phyloP scores from a whole-genome alignment of 2,329 filamentous ascomycete genomes.

The Ophiostoma fasciatum region DNA sequence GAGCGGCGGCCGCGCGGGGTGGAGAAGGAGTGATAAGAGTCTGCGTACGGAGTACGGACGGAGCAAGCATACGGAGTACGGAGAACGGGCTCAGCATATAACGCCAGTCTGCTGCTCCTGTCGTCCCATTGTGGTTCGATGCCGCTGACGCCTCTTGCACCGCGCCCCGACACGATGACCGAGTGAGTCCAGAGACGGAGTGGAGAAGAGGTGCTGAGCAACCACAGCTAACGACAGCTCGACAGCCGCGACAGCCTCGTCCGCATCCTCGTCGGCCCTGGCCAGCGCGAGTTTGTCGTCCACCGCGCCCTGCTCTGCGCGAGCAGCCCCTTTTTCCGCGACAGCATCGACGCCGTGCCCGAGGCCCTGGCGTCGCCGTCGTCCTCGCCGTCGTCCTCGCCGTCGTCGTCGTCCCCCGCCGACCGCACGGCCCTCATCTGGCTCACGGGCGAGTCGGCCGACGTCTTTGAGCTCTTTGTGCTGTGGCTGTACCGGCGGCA shows the following conservation, averaged over 20 bases:
- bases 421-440: slow-evolving; percentile 16
- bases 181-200: too few species aligned
- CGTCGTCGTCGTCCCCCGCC: background rate
- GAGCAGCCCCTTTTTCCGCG: slow-evolving; percentile 32
- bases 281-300: slow-evolving; percentile 17
- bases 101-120: too few species aligned
- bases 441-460: slow-evolving; percentile 30
- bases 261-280: slow-evolving; percentile 18
- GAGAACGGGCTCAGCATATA: too few species aligned
- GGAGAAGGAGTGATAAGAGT: too few species aligned
- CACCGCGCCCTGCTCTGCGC: slow-evolving; percentile 28
- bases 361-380: slow-evolving; percentile 9
- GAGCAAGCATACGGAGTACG: too few species aligned
- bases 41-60: too few species aligned
- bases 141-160: too few species aligned
- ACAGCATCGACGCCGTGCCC: slow-evolving; percentile 25
- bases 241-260: slow-evolving; percentile 12
- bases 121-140: too few species aligned
- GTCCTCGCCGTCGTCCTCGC: background rate
- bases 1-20: too few species aligned
- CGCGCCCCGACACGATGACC: too few species aligned
- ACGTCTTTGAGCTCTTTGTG: slow-evolving; percentile 39
- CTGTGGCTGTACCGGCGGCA: slow-evolving; percentile 34
- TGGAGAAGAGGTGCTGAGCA: too few species aligned
- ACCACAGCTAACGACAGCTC: too few species aligned